Percentiles rank a stretch among this genome's conserved stretches.
Evolutionary conservation across 768 basidiomycete species (phyloP).

Genomic region (Chiua virens): DNA sequence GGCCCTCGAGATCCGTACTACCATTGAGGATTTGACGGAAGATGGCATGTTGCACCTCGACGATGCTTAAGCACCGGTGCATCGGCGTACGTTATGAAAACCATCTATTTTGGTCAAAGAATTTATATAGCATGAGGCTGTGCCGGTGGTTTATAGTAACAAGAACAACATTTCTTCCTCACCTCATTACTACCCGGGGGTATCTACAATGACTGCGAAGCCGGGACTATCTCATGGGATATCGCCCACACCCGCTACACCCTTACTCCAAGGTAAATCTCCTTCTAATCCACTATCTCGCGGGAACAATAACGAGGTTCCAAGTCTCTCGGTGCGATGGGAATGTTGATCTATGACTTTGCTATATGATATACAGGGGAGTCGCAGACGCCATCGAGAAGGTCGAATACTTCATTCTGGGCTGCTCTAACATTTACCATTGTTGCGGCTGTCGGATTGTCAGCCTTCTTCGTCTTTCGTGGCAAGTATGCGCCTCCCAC

Average conservation of each 20-base stretch:
- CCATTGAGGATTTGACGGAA: constrained; percentile 15
- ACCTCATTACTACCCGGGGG: background rate
- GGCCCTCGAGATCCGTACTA: background rate
- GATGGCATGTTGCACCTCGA: constrained; percentile 25
- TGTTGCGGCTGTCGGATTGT: constrained; percentile 19
- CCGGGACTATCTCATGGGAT: background rate
- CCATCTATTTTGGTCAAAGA: too few relatives aligned
- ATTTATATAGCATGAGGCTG: too few relatives aligned
- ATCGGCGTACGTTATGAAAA: too few relatives aligned
- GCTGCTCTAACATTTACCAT: constrained; percentile 16
- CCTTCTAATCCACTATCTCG: background rate
- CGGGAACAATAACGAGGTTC: background rate
- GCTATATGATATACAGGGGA: background rate
- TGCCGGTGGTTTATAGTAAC: background rate
- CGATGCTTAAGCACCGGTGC: constrained; percentile 26
- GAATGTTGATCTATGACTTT: background rate
- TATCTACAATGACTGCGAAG: constrained; percentile 8
- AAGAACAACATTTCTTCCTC: background rate
- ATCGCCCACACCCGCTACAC: constrained; percentile 11
- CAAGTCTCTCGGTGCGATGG: background rate
- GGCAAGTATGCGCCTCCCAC: background rate
- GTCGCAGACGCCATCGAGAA: background rate
- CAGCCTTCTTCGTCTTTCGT: constrained; percentile 13
- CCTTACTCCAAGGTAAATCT: constrained; percentile 18
- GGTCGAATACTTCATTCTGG: constrained; percentile 4